phyloP scores from a whole-genome alignment of 139 green algal species.

The Micromonas commoda region DNA sequence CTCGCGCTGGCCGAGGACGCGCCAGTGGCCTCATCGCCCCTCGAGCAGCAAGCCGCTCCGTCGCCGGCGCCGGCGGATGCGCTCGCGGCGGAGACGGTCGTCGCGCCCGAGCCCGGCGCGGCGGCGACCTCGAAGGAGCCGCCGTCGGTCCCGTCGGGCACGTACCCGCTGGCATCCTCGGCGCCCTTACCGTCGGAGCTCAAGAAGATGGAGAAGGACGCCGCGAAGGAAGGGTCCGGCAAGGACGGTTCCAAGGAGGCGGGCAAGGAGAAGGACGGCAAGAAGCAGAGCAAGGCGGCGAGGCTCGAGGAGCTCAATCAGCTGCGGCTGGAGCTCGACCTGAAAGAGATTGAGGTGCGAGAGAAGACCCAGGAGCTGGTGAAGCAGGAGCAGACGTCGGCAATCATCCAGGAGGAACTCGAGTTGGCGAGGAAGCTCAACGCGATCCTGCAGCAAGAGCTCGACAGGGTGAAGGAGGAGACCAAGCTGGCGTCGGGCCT shows the following conservation, averaged over 20 bases:
- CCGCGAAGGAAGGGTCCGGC: background rate
- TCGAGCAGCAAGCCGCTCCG: no score
- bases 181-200: background rate
- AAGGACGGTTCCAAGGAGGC: background rate
- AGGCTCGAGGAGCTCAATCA: background rate
- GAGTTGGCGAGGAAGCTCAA: slow-evolving; percentile 13
- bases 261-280: background rate
- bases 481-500: background rate
- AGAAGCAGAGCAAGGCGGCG: background rate
- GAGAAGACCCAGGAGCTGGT: background rate
- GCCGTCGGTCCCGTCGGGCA: no score
- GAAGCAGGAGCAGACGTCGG: background rate
- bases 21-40: no score
- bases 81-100: no score
- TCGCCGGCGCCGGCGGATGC: no score
- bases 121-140: background rate
- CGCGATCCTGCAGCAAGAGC: background rate
- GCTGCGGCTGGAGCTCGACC: background rate
- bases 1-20: no score
- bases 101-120: background rate
- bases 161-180: background rate
- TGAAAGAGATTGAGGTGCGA: background rate
- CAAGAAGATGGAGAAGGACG: background rate
- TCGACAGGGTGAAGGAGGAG: background rate
- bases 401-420: background rate